A percentile compares a stretch with the other conserved stretches of the same genome.
Evolutionary conservation across 1,139 yeast species (phyloP).

Genomic region (Hyphopichia wangnamkhiaoensis): DNA sequence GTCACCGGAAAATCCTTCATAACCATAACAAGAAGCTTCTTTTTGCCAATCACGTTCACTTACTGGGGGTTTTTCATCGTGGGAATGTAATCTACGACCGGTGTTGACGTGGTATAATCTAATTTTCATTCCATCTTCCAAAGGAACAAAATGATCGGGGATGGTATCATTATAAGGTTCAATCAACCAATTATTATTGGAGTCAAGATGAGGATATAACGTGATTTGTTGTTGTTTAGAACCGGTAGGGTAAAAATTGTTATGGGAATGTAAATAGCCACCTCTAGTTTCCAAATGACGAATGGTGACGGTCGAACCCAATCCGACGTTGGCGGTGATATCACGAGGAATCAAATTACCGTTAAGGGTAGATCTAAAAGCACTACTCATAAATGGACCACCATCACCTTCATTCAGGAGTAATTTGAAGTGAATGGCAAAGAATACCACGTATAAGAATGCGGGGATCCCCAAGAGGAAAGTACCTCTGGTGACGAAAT

Average conservation of each 20-base stretch:
- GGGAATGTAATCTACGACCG: slow-evolving; percentile 87
- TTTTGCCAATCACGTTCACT: slow-evolving; percentile 94
- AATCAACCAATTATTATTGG: slow-evolving; percentile 82
- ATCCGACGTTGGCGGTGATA: slow-evolving; percentile 81
- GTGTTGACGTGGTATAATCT: slow-evolving; percentile 73
- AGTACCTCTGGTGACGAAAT: slow-evolving; percentile 57
- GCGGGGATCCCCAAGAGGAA: slow-evolving; percentile 71
- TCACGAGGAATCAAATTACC: slow-evolving; percentile 71
- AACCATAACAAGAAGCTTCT: slow-evolving; percentile 92
- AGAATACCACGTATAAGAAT: slow-evolving; percentile 67
- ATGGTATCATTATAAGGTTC: slow-evolving; percentile 64
- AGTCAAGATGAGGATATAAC: slow-evolving; percentile 87
- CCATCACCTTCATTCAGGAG: slow-evolving; percentile 83
- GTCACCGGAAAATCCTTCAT: slow-evolving; percentile 88
- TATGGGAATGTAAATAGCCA: slow-evolving; percentile 94
- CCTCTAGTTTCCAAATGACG: slow-evolving; percentile 88
- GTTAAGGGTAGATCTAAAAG: slow-evolving; percentile 75
- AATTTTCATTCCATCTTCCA: slow-evolving; percentile 76
- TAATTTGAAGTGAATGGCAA: slow-evolving; percentile 75
- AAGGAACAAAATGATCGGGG: slow-evolving; percentile 58
- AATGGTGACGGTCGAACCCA: slow-evolving; percentile 75
- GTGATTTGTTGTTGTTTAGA: slow-evolving; percentile 95
- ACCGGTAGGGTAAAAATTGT: slow-evolving; percentile 82
- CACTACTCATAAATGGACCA: slow-evolving; percentile 84
- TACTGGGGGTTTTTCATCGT: slow-evolving; percentile 93